phyloP scores from a whole-genome alignment of 2,329 filamentous ascomycete genomes.

The Cercospora canescens region DNA sequence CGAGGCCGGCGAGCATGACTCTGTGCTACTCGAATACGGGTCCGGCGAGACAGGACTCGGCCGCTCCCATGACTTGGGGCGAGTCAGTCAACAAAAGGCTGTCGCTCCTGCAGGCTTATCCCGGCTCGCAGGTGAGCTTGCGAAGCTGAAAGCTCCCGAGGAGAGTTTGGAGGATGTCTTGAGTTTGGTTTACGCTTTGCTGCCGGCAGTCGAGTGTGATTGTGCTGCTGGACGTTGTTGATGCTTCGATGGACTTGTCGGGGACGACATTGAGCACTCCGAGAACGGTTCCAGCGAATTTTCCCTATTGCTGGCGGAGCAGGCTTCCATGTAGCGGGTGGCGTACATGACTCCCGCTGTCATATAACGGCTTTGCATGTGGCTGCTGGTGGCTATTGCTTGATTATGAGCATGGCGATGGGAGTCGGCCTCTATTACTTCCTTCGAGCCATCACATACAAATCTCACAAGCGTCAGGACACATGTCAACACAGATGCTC shows the following conservation, averaged over 20 bases:
- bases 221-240: not conserved
- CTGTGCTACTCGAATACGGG: not conserved
- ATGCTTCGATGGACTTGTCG: too few relatives aligned
- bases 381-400: not conserved
- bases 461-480: too few relatives aligned
- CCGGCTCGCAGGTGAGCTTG: conserved; percentile 1
- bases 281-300: too few relatives aligned
- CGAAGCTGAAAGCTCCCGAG: not conserved
- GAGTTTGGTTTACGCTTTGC: not conserved
- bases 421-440: too few relatives aligned
- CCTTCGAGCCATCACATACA: too few relatives aligned
- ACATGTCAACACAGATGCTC: too few relatives aligned
- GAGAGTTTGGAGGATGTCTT: not conserved
- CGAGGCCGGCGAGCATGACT: not conserved
- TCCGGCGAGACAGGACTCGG: not conserved
- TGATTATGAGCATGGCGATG: not conserved
- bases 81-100: conserved; percentile 2
- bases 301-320: not conserved
- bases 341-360: not conserved
- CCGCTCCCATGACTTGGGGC: not conserved
- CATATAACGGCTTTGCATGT: not conserved
- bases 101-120: not conserved
- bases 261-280: too few relatives aligned
- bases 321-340: not conserved
- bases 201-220: not conserved